Base-by-base conservation (phyloP, 129 eudicot species). In the Tagetes erecta region DNA sequence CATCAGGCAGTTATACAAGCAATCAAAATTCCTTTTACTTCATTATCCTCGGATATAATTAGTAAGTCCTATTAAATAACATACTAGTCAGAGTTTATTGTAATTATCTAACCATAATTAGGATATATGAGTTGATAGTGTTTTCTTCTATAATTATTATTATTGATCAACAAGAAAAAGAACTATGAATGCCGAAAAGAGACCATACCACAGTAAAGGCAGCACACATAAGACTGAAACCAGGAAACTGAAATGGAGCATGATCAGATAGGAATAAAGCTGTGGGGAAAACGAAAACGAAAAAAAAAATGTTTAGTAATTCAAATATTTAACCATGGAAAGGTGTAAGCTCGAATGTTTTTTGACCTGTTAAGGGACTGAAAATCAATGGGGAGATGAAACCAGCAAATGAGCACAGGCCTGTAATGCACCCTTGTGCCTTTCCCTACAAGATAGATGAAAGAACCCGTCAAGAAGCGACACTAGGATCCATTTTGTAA, bases 231-330 rank as follows among this genome's bases (percentile, higher is more conserved):
- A 91, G 68, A 78, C 97, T 84, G 80, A 91, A 88, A 63, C 97
- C 97, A 47, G 97, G 97, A 86, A 91, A 91, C 73, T 79, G 84
- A 68, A 91, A 91, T 31, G 97, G 97, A 66, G 97, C 87, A 51
- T 75, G 72, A 37, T 88, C 91, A 10, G 96, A 91, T 5, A 91
- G 75, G 80, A 91, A 91, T 47, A 91, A 72, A 71, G 91, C 97
- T 92, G 91, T 37, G 2, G 0, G 7, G 12, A 62, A 35, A 42
- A 6, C 44, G 13, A 8, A 68, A 8, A 8, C 46, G 5, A 40
- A 65, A 50, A 14, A 6, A 3, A 3, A 46, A 41, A 38, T 39
- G 9, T 40, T 71, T 63, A 52, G 45, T 64, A 71, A 49, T 64
- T 39, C 50, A 44, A 51, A 63, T 36, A 70, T 79, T 64, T 40